These are phyloP conservation scores for Nematocida ironsii DNA, from an alignment of 371 early-diverging fungal genomes.

Conservation along the genomic window DNA sequence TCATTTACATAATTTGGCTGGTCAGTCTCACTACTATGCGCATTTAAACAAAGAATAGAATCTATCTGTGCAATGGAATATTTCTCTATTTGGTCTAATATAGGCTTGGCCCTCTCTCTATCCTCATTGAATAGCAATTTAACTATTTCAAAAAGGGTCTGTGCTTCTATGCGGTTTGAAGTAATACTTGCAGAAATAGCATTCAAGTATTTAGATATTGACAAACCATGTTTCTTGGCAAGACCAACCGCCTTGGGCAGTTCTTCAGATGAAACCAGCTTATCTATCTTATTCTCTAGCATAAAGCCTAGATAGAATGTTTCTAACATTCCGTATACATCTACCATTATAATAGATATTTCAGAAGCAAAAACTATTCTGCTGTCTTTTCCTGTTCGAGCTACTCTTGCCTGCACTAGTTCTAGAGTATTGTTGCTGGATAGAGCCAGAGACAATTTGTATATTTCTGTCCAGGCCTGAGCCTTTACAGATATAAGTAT, in stretches of 20 bases:
- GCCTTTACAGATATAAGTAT: background rate
- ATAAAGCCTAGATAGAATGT: conserved; percentile 31
- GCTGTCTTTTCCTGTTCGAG: conserved; percentile 33
- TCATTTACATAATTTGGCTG: background rate
- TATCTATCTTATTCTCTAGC: conserved; percentile 15
- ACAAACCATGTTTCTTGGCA: conserved; percentile 38
- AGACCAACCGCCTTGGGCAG: conserved; percentile 6
- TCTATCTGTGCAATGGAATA: conserved; percentile 12
- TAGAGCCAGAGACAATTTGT: background rate
- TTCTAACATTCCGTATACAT: conserved; percentile 47
- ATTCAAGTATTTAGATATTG: background rate
- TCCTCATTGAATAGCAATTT: conserved; percentile 7
- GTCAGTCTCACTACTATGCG: background rate
- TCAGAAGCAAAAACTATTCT: conserved; percentile 28
- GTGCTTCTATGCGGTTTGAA: background rate
- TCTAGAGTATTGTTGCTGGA: background rate
- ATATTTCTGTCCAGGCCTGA: conserved; percentile 34
- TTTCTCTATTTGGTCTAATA: conserved; percentile 52
- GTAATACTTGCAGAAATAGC: background rate
- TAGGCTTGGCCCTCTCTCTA: background rate
- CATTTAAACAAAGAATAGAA: background rate
- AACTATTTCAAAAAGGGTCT: conserved; percentile 28
- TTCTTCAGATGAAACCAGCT: background rate
- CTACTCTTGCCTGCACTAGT: background rate
- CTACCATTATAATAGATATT: conserved; percentile 8